Evolutionary conservation across 345 rosid genomes (phyloP).

Genomic region (Bruguiera parviflora): DNA sequence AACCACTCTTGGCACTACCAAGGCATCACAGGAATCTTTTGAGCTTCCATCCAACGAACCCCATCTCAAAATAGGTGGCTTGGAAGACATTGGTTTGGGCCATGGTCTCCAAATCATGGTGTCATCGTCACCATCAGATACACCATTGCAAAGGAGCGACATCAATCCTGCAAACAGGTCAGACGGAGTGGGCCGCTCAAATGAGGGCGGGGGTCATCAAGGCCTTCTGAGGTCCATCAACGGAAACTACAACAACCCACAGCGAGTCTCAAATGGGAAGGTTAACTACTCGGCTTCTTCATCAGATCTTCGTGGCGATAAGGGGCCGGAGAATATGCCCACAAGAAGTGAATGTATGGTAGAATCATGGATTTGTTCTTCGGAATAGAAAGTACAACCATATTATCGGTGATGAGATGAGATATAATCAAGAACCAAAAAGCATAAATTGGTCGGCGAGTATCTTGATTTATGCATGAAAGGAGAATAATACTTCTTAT

Average conservation of each 20-base stretch:
- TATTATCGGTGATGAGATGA: no score
- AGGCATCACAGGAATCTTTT: constrained; percentile 11
- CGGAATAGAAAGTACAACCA: constrained; percentile 41
- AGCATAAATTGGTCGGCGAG: constrained; percentile 15
- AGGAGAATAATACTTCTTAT: constrained; percentile 29
- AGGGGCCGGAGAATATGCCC: constrained; percentile 30
- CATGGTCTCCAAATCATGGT: constrained; percentile 23
- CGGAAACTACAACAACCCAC: constrained; percentile 31
- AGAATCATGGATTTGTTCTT: constrained; percentile 86
- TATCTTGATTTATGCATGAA: constrained; percentile 27
- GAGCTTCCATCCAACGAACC: constrained; percentile 17
- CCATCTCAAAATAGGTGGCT: constrained; percentile 32
- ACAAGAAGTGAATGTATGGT: constrained; percentile 60
- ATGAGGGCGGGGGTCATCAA: constrained; percentile 35
- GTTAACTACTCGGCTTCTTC: constrained; percentile 23
- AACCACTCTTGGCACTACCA: constrained; percentile 25
- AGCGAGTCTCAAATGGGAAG: constrained; percentile 33
- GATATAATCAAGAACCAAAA: neutral
- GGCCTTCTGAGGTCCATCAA: constrained; percentile 38
- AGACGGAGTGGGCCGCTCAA: constrained; percentile 19
- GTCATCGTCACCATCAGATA: constrained; percentile 17
- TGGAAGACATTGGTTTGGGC: constrained; percentile 43
- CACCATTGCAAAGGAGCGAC: constrained; percentile 22
- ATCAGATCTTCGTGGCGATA: constrained; percentile 35
- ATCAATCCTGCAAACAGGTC: constrained; percentile 21